These are phyloP conservation scores for Monosporascus sp. DNA, from an alignment of 2,329 filamentous ascomycete species.

Conservation along the genomic window DNA sequence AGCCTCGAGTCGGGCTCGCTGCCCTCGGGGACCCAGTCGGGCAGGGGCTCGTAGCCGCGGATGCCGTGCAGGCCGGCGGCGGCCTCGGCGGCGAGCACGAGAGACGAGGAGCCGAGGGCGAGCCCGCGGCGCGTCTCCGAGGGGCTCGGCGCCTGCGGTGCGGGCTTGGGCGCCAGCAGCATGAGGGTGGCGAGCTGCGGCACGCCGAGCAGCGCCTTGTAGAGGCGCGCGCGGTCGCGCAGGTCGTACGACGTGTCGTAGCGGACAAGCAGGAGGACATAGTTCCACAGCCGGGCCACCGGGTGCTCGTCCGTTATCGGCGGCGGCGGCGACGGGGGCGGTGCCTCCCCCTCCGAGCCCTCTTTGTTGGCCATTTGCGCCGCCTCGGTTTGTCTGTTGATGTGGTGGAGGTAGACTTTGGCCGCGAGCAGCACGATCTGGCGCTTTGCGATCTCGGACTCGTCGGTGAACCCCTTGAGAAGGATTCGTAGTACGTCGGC, in stretches of 20 bases:
- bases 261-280: slow-evolving; percentile 76
- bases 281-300: slow-evolving; percentile 75
- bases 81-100: slow-evolving; percentile 65
- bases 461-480: slow-evolving; percentile 75
- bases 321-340: slow-evolving; percentile 15
- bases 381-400: slow-evolving; percentile 58
- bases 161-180: slow-evolving; percentile 88
- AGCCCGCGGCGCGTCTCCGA: slow-evolving; percentile 77
- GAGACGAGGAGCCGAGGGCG: slow-evolving; percentile 75
- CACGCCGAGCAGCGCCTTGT: slow-evolving; percentile 74
- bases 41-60: slow-evolving; percentile 72
- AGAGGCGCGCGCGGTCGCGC: slow-evolving; percentile 83
- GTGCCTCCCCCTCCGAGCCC: slow-evolving; percentile 17
- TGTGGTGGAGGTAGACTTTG: slow-evolving; percentile 91
- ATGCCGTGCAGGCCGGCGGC: slow-evolving; percentile 70
- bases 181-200: slow-evolving; percentile 88
- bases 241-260: slow-evolving; percentile 96
- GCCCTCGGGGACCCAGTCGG: slow-evolving; percentile 78
- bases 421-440: slow-evolving; percentile 90
- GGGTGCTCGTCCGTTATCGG: slow-evolving; percentile 54
- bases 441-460: slow-evolving; percentile 80
- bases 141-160: slow-evolving; percentile 84
- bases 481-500: slow-evolving; percentile 88
- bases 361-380: slow-evolving; percentile 6
- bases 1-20: slow-evolving; percentile 73